Base-by-base conservation (phyloP, 345 rosid genomes). In the Citrus mangshanensis region DNA sequence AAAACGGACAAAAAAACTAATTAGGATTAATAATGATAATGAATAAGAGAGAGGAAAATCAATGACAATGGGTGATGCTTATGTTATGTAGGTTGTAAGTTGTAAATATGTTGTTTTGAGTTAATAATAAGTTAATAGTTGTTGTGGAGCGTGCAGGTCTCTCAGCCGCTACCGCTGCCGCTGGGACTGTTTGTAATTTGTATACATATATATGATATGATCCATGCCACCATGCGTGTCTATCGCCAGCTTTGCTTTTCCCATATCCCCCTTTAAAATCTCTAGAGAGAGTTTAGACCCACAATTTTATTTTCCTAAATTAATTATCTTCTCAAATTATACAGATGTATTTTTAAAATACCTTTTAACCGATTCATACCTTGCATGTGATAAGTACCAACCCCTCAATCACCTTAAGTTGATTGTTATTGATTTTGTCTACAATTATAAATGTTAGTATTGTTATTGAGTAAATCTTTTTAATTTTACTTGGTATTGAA, bases 101-200 rank as follows among this genome's bases (percentile, higher is more conserved):
- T 59, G 24, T 27, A 70, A 42, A 30, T 68, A 78, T 1, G 22
- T 5, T 18, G 22, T 54, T 54, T 54, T 54, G 58, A 54, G 16
- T 46, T 46, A 46, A 46, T 12, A 46, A 46, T 46, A 13, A 12
- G 18, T 46, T 46, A 46, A 46, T 46, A 62, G 75, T 42, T 60
- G 81, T 62, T 49, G 68, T 19, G 55, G 61, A 30, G 84, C 28
- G 84, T 72, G 71, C 62, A 59, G 78, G 77, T 63, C 74, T 40
- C 73, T 77, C 70, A 70, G 79, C 81, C 83, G 76, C 81, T 81
- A 72, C 42, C 73, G 73, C 70, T 80, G 79, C 81, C 83, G 76
- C 81, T 81, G 74, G 61, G 64, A 63, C 79, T 82, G 81, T 78
- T 79, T 59, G 62, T 70, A 46, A 68, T 72, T 82, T 76, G 71